Evolutionary conservation across 805 yeast genomes (phyloP).

Genomic region (Lachancea dasiensis): DNA sequence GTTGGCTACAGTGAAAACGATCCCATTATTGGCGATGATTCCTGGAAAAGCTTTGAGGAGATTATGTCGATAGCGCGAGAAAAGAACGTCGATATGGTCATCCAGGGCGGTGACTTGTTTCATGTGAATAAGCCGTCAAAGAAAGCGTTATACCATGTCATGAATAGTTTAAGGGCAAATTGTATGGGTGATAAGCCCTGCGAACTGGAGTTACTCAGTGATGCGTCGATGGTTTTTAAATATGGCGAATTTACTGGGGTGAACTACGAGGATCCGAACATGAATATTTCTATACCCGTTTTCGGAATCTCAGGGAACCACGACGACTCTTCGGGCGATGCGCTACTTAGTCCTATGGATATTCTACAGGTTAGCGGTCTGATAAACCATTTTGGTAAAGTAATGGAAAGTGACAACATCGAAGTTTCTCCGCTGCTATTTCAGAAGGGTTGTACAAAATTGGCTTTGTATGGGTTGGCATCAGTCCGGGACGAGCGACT

Average conservation of each 20-base stretch:
- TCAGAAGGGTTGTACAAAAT: conserved; percentile 72
- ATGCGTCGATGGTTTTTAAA: conserved; percentile 54
- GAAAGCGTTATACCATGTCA: conserved; percentile 78
- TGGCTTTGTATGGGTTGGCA: conserved; percentile 86
- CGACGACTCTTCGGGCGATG: conserved; percentile 91
- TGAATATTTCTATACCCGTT: conserved; percentile 83
- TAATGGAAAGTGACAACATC: conserved; percentile 68
- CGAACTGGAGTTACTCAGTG: conserved; percentile 75
- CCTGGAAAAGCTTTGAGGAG: conserved; percentile 84
- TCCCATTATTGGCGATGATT: conserved; percentile 84
- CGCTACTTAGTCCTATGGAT: conserved; percentile 79
- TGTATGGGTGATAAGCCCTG: conserved; percentile 88
- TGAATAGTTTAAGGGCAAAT: conserved; percentile 57
- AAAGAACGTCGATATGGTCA: conserved; percentile 75
- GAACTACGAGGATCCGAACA: conserved; percentile 85
- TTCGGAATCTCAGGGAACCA: conserved; percentile 95
- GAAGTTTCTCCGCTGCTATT: conserved; percentile 69
- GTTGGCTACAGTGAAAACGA: conserved; percentile 90
- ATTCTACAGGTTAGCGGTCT: conserved; percentile 74
- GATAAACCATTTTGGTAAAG: conserved; percentile 84
- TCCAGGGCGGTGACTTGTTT: conserved; percentile 91
- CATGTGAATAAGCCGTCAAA: conserved; percentile 86
- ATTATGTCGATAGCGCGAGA: conserved; percentile 64
- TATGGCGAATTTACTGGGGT: conserved; percentile 63
- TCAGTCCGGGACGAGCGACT: conserved; percentile 86